Evolutionary conservation across 2,329 filamentous ascomycete genomes (phyloP), one percentile per base, ranked within the genome.

Genomic region (Pseudogymnoascus sp.): DNA sequence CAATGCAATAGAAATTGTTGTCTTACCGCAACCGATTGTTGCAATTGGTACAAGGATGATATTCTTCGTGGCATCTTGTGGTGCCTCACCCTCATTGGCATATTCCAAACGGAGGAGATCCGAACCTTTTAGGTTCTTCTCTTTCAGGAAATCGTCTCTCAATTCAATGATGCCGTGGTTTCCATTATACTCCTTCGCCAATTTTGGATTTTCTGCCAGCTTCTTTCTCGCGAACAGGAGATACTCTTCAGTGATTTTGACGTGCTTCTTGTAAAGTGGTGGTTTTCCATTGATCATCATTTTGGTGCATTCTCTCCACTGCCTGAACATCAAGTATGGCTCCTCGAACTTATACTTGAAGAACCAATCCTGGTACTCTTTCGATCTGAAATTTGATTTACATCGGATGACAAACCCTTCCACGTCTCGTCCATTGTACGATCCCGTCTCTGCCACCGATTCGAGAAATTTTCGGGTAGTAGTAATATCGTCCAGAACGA

Each of bases 281-380:
- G 84, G 76, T 68, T 84, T 88, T 12, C 88, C 88, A 1, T 81
- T 71, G 67, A 99, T 97, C 62, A 97, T 76, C 4, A 90, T 83
- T 74, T 96, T 97, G 42, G 94, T 99, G 72, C 90, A 96, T 77
- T 99, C 94, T 65, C 94, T 87, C 94, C 94, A 99, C 77, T 99
- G 94, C 25, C 94, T 87, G 76, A 97, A 99, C 91, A 99, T 95
- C 64, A 99, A 79, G 72, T 99, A 99, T 0, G 94, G 94, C 76
- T 99, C 94, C 72, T 99, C 94, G 64, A 99, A 99, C 77, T 99
- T 99, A 83, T 92, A 99, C 76, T 99, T 99, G 86, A 99, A 99
- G 76, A 99, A 99, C 94, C 94, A 99, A 73, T 99, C 92, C n/a
- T 83, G 77, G 73, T 87, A 94, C 0, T 83, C 82, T 1, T 73